Evolutionary conservation across 352 stramenopile genomes (phyloP), one percentile per base, ranked within the genome.

Genomic region (Globisporangium nunn): DNA sequence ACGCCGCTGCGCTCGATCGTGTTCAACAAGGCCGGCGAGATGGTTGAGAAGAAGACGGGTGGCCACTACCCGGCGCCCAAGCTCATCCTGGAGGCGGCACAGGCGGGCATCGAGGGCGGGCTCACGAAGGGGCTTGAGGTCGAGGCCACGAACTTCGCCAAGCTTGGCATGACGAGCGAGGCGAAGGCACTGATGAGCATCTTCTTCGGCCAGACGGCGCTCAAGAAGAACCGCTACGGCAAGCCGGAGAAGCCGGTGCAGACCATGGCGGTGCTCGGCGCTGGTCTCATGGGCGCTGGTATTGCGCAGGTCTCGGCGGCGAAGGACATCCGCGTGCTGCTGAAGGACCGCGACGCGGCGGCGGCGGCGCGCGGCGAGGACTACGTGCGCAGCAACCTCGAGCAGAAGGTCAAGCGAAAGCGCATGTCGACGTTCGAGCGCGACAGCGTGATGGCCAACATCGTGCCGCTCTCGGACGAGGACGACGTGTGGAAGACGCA

Each of bases 191-290:
- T 99, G 8, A 98, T 98, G 81, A 96, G 95, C 61, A 96, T 99
- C 61, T 99, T 99, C 75, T 96, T 99, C 67, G 93, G 93, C 29
- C 97, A 97, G 75, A 98, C 88, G n/a, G 78, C 88, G 47, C 84
- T 98, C 50, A 99, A 99, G 80, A 98, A 99, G 75, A 97, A 98
- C 74, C 79, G 85, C 18, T 98, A 96, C 65, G 89, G 87, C 56
- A 92, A 93, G 50, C 91, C 95, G 0, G 59, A 71, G 52, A 78
- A 92, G 66, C 78, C 73, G 17, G 83, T 97, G 30, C 83, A 98
- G 61, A 98, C 85, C 30, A 94, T 99, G 56, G 92, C 90, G 0
- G 95, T 99, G 3, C 82, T 99, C 52, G 97, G 97, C n/a, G 96
- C 96, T 23, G 97, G 97, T 12, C 82, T 99, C 31, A 99, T 99